Percentiles rank a stretch among this genome's conserved stretches.
These are phyloP conservation scores for Arachis hypogaea DNA, from an alignment of 306 rosid species.

Conservation along the genomic window DNA sequence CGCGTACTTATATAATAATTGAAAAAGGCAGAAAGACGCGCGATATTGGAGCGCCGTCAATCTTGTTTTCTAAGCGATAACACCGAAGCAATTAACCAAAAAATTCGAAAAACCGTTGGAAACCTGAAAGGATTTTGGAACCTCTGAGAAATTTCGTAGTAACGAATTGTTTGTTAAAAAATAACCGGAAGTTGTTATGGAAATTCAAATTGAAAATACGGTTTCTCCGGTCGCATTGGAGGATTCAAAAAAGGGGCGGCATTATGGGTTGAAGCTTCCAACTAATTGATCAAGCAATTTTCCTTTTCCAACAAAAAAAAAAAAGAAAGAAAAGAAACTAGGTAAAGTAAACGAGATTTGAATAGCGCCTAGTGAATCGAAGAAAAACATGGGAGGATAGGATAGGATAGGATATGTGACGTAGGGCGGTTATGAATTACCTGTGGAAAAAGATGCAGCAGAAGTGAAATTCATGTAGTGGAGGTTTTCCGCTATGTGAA, in stretches of 20 bases:
- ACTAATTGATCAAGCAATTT: not conserved
- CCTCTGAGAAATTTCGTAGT: not conserved
- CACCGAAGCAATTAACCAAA: not conserved
- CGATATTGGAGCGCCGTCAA: slow-evolving; percentile 43
- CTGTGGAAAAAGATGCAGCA: slow-evolving; percentile 18
- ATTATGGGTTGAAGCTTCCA: not conserved
- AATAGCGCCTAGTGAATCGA: not conserved
- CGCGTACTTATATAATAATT: slow-evolving; percentile 2
- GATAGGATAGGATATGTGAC: not conserved
- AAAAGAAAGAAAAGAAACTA: too few species aligned
- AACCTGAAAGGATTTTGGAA: not conserved
- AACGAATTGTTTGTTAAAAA: not conserved
- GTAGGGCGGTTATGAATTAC: slow-evolving; percentile 16
- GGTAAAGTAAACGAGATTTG: not conserved
- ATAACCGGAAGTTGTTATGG: not conserved
- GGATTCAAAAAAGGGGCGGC: not conserved
- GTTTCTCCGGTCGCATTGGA: not conserved
- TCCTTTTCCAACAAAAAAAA: not conserved
- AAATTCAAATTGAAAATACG: not conserved
- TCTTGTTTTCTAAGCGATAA: slow-evolving; percentile 42
- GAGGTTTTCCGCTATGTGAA: slow-evolving; percentile 24
- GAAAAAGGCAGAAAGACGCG: slow-evolving; percentile 6
- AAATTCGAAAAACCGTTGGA: not conserved
- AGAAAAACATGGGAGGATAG: not conserved
- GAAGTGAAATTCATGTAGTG: slow-evolving; percentile 27